These are phyloP conservation scores for Hypoxylon sp. DNA, from an alignment of 2,329 filamentous ascomycete species.

Conservation along the genomic window DNA sequence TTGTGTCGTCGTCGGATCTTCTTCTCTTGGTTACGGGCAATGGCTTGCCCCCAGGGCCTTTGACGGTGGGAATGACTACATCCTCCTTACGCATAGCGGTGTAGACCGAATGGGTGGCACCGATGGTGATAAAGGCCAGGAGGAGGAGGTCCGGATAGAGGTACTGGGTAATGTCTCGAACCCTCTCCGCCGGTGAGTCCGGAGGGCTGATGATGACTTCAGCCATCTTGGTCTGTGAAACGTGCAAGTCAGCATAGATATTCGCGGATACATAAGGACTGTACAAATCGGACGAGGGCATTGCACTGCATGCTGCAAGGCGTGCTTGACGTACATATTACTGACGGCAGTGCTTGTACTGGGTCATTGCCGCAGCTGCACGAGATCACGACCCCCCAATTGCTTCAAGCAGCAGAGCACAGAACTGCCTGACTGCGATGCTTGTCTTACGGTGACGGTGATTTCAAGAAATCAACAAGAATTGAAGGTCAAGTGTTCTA, in stretches of 20 bases:
- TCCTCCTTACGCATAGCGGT: slow-evolving; percentile 66
- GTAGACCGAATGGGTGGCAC: slow-evolving; percentile 68
- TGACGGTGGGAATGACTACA: slow-evolving; percentile 64
- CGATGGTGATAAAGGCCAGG: slow-evolving; percentile 64
- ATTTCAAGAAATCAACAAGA: slow-evolving; percentile 40
- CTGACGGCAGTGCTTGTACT: slow-evolving; percentile 48
- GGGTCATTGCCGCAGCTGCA: slow-evolving; percentile 51
- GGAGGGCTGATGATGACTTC: slow-evolving; percentile 51
- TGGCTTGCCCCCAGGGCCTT: slow-evolving; percentile 90
- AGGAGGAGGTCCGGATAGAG: slow-evolving; percentile 69
- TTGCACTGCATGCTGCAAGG: slow-evolving; percentile 54
- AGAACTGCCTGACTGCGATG: slow-evolving; percentile 39
- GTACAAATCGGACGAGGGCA: slow-evolving; percentile 49
- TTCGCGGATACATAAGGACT: slow-evolving; percentile 38
- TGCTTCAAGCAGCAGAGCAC: slow-evolving; percentile 40
- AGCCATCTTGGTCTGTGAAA: slow-evolving; percentile 53
- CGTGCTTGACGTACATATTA: slow-evolving; percentile 54
- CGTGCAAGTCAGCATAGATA: slow-evolving; percentile 46
- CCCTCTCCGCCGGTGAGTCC: slow-evolving; percentile 58
- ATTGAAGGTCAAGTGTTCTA: slow-evolving; percentile 47
- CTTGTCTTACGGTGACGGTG: slow-evolving; percentile 36
- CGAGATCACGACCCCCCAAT: slow-evolving; percentile 45
- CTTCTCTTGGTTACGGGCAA: slow-evolving; percentile 77
- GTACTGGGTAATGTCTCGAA: slow-evolving; percentile 65
- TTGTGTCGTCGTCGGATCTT: slow-evolving; percentile 63